Conservation (phyloP, 768 basidiomycete genomes). For the Suillus luteus region DNA sequence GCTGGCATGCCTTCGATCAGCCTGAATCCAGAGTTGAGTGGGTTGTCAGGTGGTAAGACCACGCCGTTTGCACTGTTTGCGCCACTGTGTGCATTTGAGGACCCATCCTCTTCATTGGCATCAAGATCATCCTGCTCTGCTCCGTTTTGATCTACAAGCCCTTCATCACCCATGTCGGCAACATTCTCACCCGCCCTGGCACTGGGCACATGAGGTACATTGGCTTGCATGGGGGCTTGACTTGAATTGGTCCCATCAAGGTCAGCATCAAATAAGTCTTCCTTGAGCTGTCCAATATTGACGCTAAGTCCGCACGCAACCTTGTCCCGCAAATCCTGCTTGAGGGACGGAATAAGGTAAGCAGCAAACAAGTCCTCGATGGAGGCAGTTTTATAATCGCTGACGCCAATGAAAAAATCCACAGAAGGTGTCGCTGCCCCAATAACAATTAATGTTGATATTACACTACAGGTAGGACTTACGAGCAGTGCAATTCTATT, state of each 20-base stretch:
- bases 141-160: not conserved
- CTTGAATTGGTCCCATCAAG: not conserved
- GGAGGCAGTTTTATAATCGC: not conserved
- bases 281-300: conserved; percentile 3
- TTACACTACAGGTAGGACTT: not conserved
- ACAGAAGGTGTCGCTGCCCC: conserved; percentile 5
- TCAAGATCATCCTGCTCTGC: not conserved
- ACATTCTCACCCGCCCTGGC: not conserved
- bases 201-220: not conserved
- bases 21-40: not conserved
- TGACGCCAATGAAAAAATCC: not conserved
- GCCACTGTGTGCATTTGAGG: not conserved
- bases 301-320: not conserved
- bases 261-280: not conserved
- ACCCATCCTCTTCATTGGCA: not conserved
- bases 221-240: not conserved
- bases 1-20: not conserved
- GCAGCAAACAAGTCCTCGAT: conserved; percentile 4
- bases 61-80: not conserved
- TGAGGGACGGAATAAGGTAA: conserved; percentile 5
- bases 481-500: conserved; percentile 11
- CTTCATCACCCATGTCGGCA: not conserved
- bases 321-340: conserved; percentile 7
- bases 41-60: not conserved
- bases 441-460: not conserved